Base-by-base conservation (phyloP, 805 yeast species). In the Tetrapisispora arboricola region DNA sequence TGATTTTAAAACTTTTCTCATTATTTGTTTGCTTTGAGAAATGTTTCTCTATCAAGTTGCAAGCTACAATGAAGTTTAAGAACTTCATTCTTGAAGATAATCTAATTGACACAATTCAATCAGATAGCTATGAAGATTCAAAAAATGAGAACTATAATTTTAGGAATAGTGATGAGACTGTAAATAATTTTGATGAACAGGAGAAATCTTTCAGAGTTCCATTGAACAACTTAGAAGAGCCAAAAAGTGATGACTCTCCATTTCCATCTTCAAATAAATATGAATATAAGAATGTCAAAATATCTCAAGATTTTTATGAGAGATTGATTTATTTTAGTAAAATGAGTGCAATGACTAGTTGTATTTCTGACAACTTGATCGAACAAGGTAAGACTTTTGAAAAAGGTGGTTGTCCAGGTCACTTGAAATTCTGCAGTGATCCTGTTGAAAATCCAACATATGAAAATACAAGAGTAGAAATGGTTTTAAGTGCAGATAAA, bases 401-500 rank as follows among this genome's bases (percentile, higher is more conserved):
- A 10, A 49, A 55, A 3, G 58, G 61, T 7, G 63, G 64, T 1
- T 67, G 72, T 46, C 62, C 65, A 1, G 25, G 39, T 8, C 50
- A 50, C 36, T 43, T 61, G 11, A 43, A 45, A 4, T 55, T 63
- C 35, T 67, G 71, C 36, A 39, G 54, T 3, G 49, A 55, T 40
- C 44, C 45, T 34, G 26, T 39, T 10, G 33, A 45, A 22, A 51
- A 60, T 33, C 61, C 61, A 2, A 52, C 62, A 6, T 46, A 44
- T 3, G 25, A 38, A 3, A 35, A 48, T 25, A 60, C 73, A 10
- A 60, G 61, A 18, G 57, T 76, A 1, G 57, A 67, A 17, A 41
- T 63, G 25, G 63, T 67, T 1, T 66, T 72, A 38, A 58, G 63
- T 38, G 71, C 70, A 39, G 67, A 62, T 38, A 61, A 63, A 12